Base-by-base conservation (phyloP, 2,329 filamentous ascomycete species). In the Penicillium sp. region DNA sequence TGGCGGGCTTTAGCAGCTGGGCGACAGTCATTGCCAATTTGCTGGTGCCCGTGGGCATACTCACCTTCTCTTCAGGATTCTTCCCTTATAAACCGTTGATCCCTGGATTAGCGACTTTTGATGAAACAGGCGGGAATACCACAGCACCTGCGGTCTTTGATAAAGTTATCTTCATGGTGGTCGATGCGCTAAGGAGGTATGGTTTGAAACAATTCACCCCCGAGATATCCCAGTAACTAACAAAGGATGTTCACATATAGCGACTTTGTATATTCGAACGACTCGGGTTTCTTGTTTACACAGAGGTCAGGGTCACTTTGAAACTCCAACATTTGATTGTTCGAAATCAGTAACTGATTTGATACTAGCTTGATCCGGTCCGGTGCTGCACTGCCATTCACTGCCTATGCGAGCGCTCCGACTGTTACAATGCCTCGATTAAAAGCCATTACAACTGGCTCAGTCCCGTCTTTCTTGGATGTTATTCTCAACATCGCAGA, bases 381-480 rank as follows among this genome's bases (percentile, higher is more conserved):
- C 75, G 93, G 93, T 58, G 83, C 84, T 58, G 95, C 94, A 7
- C 81, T 97, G 38, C 94, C 94, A 3, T 99, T 96, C 73, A 99
- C 94, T 33, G 93, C 93, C 35, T 89, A 96, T 82, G 94, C 94
- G 19, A 89, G 91, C n/a, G 92, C 95, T 51, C 94, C 94, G 2
- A 99, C 94, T 8, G 93, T 99, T 61, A 99, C 94, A 19, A 97
- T 99, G 94, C 94, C 94, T 42, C 88, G 93, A 61, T 87, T 99
- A 69, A 99, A 99, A 78, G 92, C 94, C 49, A 92, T 99, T 62
- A 99, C 94, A 0, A 97, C 94, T 1, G 94, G 94, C 60, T 97
- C 93, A 2, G 94, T 96, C n/a, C 94, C 94, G 3, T 97, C 93
- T 2, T 99, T 99, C 74, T 85, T 97, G 59, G 94, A 99, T 74